A percentile compares a stretch with the other conserved stretches of the same genome.
Conservation (phyloP, 1,139 yeast genomes). For the Zygosaccharomyces pseudobailii region DNA sequence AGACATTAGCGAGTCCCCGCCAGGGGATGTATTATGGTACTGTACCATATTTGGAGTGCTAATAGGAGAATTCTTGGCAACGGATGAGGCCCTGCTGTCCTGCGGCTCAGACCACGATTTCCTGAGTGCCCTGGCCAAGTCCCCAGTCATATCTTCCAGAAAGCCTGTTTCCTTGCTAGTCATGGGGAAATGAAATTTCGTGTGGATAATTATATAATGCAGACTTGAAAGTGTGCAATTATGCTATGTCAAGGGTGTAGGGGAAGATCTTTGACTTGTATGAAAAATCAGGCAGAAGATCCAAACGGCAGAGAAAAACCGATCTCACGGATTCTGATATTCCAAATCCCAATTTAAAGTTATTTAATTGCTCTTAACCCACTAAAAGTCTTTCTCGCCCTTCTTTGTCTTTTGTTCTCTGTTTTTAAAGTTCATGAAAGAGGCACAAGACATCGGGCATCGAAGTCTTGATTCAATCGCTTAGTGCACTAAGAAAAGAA, state of each 20-base stretch:
- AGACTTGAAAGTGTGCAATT: neutral
- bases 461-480: neutral
- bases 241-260: neutral
- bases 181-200: neutral
- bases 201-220: neutral
- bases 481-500: neutral
- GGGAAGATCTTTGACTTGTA: neutral
- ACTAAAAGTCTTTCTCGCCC: neutral
- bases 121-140: conserved; percentile 31
- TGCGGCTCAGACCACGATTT: conserved; percentile 34
- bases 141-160: conserved; percentile 17
- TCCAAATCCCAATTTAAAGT: neutral
- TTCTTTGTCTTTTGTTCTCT: neutral
- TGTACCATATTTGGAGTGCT: conserved; percentile 15
- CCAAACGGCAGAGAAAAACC: neutral
- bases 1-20: neutral
- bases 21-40: neutral
- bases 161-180: conserved; percentile 1
- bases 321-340: neutral
- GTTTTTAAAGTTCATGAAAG: neutral
- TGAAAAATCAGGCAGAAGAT: neutral
- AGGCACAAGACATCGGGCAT: neutral
- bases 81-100: conserved; percentile 8
- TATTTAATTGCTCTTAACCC: neutral
- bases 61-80: conserved; percentile 15